A percentile compares a stretch with the other conserved stretches of the same genome.
Conservation (phyloP, 345 rosid genomes). For the Turritis glabra region DNA sequence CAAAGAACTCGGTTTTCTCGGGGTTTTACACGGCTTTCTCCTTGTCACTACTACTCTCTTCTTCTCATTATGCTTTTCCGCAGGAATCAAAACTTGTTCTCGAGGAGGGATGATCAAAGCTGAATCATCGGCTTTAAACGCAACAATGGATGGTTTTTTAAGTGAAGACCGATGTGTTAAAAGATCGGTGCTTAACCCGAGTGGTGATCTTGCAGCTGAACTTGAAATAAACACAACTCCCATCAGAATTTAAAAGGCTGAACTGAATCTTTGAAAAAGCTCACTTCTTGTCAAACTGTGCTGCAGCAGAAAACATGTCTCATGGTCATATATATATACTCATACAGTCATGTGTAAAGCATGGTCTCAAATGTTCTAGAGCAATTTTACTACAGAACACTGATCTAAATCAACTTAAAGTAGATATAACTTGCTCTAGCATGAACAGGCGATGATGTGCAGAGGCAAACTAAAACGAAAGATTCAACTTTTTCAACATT, state of each 20-base stretch:
- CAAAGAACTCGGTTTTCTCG: slow-evolving; percentile 37
- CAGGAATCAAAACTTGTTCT: slow-evolving; percentile 50
- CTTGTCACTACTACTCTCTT: slow-evolving; percentile 46
- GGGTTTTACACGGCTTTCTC: slow-evolving; percentile 45
- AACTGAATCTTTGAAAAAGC: slow-evolving; percentile 20
- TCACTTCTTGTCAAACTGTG: too few relatives aligned
- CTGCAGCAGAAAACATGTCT: slow-evolving; percentile 23
- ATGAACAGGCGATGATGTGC: neutral
- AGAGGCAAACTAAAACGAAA: neutral
- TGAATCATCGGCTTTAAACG: slow-evolving; percentile 69
- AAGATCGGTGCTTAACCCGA: slow-evolving; percentile 55
- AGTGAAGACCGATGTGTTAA: slow-evolving; percentile 41
- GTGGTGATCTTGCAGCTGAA: slow-evolving; percentile 70
- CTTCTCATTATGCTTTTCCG: slow-evolving; percentile 46
- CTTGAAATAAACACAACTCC: slow-evolving; percentile 87
- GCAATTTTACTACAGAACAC: neutral
- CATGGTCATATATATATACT: neutral
- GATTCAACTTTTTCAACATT: neutral
- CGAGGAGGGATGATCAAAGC: slow-evolving; percentile 50
- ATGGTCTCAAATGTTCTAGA: neutral
- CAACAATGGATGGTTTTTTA: slow-evolving; percentile 62
- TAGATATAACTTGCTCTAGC: neutral
- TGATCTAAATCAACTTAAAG: neutral
- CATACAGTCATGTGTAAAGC: too few relatives aligned
- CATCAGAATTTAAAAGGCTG: slow-evolving; percentile 57